phyloP scores from a whole-genome alignment of 106 monocot species.

The Allium fistulosum region DNA sequence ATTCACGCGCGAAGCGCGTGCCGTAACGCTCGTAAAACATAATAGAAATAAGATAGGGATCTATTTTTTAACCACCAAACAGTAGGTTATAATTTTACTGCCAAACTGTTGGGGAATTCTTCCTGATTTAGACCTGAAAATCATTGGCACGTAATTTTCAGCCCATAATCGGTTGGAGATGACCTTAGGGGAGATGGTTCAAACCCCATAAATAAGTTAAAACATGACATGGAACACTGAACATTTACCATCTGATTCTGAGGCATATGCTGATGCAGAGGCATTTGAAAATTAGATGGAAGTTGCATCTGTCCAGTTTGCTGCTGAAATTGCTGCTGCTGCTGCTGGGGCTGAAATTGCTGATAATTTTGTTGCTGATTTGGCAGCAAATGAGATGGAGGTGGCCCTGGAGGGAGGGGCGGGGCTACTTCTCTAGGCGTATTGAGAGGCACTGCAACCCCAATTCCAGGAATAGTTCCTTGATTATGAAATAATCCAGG shows the following conservation, averaged over 20 bases:
- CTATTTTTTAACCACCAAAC: too few species aligned
- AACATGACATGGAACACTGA: too few species aligned
- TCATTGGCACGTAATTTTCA: conserved; percentile 11
- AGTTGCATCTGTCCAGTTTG: conserved; percentile 64
- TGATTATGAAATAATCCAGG: conserved; percentile 63
- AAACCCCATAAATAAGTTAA: too few species aligned
- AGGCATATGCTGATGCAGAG: conserved; percentile 47
- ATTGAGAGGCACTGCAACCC: conserved; percentile 81
- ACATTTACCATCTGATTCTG: conserved; percentile 15
- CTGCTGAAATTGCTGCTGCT: conserved; percentile 44
- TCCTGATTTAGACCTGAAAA: background rate
- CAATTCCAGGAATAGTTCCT: conserved; percentile 88
- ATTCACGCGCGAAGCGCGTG: too few species aligned
- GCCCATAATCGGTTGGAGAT: conserved; percentile 14
- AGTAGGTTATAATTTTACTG: too few species aligned
- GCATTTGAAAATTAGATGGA: conserved; percentile 46
- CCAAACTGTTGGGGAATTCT: too few species aligned
- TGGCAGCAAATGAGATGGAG: conserved; percentile 79
- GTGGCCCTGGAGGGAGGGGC: conserved; percentile 94
- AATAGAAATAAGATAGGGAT: too few species aligned
- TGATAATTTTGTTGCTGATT: conserved; percentile 63
- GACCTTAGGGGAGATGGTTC: conserved; percentile 10
- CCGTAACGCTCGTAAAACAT: too few species aligned
- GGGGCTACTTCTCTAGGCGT: conserved; percentile 44
- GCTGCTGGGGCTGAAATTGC: conserved; percentile 45